phyloP scores from a whole-genome alignment of 163 green algal species.

The Coccomyxa subellipsoidea region DNA sequence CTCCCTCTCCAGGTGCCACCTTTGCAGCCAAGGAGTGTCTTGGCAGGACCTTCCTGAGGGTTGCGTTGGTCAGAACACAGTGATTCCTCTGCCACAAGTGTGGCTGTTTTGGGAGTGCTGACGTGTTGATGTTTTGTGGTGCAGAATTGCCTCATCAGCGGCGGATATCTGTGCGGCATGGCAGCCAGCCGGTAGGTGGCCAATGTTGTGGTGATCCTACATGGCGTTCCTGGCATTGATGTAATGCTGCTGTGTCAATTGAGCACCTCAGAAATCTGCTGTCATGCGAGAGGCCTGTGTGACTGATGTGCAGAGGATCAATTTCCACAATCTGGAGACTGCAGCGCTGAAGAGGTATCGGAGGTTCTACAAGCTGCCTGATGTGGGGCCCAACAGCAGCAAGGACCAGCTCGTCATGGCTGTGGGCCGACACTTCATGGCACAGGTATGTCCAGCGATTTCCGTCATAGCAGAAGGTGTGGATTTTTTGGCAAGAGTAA shows the following conservation, averaged over 20 bases:
- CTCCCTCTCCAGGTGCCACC: not conserved
- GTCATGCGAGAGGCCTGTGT: not conserved
- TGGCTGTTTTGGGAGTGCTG: too few species aligned
- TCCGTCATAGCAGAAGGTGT: too few species aligned
- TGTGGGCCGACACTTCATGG: slow-evolving; percentile 20
- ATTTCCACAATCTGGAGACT: slow-evolving; percentile 52
- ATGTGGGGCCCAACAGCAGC: slow-evolving; percentile 15
- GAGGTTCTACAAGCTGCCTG: slow-evolving; percentile 37
- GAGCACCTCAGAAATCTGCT: too few species aligned
- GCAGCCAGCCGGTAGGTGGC: not conserved
- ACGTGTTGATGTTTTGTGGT: not conserved
- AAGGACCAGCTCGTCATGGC: slow-evolving; percentile 25
- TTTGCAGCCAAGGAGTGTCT: not conserved
- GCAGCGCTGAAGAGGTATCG: slow-evolving; percentile 46
- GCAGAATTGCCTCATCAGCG: slow-evolving; percentile 17
- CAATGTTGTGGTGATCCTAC: too few species aligned
- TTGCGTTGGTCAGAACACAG: too few species aligned
- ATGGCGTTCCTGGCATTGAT: too few species aligned
- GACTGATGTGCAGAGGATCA: slow-evolving; percentile 30
- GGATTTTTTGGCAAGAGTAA: too few species aligned
- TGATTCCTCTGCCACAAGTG: too few species aligned
- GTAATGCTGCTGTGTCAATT: too few species aligned
- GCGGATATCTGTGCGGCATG: not conserved
- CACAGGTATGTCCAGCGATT: slow-evolving; percentile 21
- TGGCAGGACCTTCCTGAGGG: too few species aligned